phyloP scores from a whole-genome alignment of 139 green algal species.

The Tetratostichococcus sp. region DNA sequence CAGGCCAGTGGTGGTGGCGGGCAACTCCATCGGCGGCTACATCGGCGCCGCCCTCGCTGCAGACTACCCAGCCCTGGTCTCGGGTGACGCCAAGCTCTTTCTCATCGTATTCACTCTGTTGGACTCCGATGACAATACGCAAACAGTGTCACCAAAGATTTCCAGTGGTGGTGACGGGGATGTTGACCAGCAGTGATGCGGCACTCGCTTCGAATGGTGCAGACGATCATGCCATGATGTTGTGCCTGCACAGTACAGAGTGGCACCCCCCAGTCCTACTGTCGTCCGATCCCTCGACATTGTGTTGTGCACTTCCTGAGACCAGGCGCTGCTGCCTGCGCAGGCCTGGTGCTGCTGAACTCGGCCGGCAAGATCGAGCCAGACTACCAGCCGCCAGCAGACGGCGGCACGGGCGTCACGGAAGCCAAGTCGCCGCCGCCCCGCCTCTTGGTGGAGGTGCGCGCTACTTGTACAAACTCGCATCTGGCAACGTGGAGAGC shows the following conservation, averaged over 20 bases:
- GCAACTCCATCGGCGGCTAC: conserved; percentile 96
- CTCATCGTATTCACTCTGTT: neutral
- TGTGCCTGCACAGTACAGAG: too few species aligned
- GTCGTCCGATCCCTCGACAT: too few species aligned
- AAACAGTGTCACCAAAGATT: too few species aligned
- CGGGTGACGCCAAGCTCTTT: neutral
- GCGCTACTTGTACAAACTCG: too few species aligned
- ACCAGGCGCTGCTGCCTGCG: neutral
- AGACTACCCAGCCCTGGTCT: conserved; percentile 51
- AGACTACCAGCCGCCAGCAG: conserved; percentile 15
- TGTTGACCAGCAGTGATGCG: too few species aligned
- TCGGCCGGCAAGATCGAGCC: conserved; percentile 30
- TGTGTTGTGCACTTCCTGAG: too few species aligned
- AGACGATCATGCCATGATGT: too few species aligned
- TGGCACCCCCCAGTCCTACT: too few species aligned
- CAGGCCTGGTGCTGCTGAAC: conserved; percentile 71
- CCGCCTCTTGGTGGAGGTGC: conserved; percentile 28
- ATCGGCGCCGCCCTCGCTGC: conserved; percentile 65
- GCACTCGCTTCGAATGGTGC: too few species aligned
- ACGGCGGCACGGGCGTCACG: neutral
- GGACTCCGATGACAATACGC: too few species aligned
- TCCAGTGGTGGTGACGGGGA: too few species aligned
- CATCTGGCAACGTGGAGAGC: too few species aligned
- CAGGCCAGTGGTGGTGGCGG: conserved; percentile 74
- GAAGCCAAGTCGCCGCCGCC: conserved; percentile 11